phyloP scores from a whole-genome alignment of 805 yeast genomes.

The Zygosaccharomyces siamensis region DNA sequence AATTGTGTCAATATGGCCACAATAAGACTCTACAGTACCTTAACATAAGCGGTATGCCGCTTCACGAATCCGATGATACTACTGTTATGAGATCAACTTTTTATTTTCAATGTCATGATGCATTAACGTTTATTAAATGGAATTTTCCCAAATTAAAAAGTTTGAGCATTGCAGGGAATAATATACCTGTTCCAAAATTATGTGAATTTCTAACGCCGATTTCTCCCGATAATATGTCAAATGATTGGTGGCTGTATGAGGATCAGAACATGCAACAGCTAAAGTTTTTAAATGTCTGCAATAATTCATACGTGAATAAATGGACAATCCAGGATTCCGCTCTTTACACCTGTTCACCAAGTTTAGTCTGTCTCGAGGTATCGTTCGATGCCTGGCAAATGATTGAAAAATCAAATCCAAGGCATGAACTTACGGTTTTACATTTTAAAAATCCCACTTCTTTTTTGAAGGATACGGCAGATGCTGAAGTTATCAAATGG shows the following conservation, averaged over 20 bases:
- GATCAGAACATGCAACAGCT: slow-evolving; percentile 33
- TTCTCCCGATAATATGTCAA: slow-evolving; percentile 12
- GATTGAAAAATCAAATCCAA: slow-evolving; percentile 27
- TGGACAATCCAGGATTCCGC: slow-evolving; percentile 53
- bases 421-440: slow-evolving; percentile 25
- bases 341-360: slow-evolving; percentile 42
- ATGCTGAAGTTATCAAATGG: slow-evolving; percentile 28
- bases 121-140: slow-evolving; percentile 37
- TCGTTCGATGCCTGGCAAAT: slow-evolving; percentile 45
- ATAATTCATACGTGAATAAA: slow-evolving; percentile 52
- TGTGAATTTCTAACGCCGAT: slow-evolving; percentile 34
- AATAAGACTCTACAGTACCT: slow-evolving; percentile 40
- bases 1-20: slow-evolving; percentile 37
- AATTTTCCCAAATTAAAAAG: slow-evolving; percentile 38
- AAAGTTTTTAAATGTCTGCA: slow-evolving; percentile 61
- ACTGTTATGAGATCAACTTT: slow-evolving; percentile 20
- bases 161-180: slow-evolving; percentile 35
- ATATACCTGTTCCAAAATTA: slow-evolving; percentile 33
- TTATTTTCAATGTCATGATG: slow-evolving; percentile 31
- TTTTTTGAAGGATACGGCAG: slow-evolving; percentile 20
- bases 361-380: slow-evolving; percentile 62
- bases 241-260: slow-evolving; percentile 16
- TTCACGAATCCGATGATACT: slow-evolving; percentile 36
- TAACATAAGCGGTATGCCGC: slow-evolving; percentile 63
- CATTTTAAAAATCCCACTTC: slow-evolving; percentile 20